Evolutionary conservation across 108 stramenopile species (phyloP).

Genomic region (Fistulifera solaris): DNA sequence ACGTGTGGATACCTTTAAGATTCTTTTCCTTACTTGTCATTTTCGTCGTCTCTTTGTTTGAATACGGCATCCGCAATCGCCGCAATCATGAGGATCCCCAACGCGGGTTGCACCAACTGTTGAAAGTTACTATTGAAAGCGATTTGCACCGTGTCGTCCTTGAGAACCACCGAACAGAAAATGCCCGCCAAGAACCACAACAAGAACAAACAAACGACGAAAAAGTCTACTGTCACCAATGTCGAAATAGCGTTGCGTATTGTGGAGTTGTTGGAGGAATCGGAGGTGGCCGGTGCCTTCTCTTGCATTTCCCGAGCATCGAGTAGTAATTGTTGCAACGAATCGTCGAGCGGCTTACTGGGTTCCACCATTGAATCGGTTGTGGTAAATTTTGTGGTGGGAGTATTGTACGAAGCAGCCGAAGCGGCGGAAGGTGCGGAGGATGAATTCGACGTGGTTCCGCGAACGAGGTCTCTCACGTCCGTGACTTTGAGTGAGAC

Average conservation of each 20-base stretch:
- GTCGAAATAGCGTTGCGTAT: constrained; percentile 63
- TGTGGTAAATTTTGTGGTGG: no score
- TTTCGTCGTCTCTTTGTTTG: constrained; percentile 26
- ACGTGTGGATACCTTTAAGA: no score
- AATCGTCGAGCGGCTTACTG: constrained; percentile 20
- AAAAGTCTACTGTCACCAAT: constrained; percentile 88
- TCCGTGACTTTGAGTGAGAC: no score
- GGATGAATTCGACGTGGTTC: no score
- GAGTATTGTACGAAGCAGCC: no score
- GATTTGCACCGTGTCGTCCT: constrained; percentile 83
- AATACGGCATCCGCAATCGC: constrained; percentile 48
- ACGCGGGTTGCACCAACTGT: constrained; percentile 69
- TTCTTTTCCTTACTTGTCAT: background rate
- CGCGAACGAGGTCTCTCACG: no score
- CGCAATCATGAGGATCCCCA: constrained; percentile 86
- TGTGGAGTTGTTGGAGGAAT: background rate
- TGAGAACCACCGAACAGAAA: constrained; percentile 61
- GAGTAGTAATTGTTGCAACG: constrained; percentile 53
- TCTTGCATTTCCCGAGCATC: constrained; percentile 55
- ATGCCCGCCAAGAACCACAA: constrained; percentile 87
- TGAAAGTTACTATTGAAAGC: constrained; percentile 84
- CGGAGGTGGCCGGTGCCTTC: background rate
- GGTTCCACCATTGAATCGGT: no score
- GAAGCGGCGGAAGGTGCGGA: no score
- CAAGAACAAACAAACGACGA: constrained; percentile 76